Percentiles rank a stretch among this genome's conserved stretches.
Evolutionary conservation across 495 filamentous ascomycete genomes (phyloP).

Genomic region (Aspergillus cristatus): DNA sequence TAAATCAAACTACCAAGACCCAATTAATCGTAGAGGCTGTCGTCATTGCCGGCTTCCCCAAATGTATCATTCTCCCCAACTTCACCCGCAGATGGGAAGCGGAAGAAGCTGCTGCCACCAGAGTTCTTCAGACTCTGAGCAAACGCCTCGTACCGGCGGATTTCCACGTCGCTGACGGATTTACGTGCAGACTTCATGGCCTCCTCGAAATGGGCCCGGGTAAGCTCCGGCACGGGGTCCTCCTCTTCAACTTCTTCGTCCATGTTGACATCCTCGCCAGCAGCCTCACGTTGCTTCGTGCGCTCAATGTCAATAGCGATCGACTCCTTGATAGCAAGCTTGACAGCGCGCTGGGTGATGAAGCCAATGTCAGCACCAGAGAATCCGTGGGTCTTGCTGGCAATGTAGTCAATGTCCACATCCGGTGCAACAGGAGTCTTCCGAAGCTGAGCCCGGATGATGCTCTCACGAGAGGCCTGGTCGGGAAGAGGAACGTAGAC

Average conservation of each 20-base stretch:
- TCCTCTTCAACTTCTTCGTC: constrained; percentile 71
- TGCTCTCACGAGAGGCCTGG: constrained; percentile 73
- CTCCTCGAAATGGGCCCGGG: constrained; percentile 95
- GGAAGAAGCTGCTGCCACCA: constrained; percentile 90
- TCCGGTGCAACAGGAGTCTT: constrained; percentile 90
- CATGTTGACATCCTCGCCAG: constrained; percentile 69
- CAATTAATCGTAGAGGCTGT: constrained; percentile 68
- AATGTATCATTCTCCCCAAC: constrained; percentile 56
- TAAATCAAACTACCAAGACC: constrained; percentile 10
- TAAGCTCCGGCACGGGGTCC: constrained; percentile 94
- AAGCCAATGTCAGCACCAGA: constrained; percentile 99
- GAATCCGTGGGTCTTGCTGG: constrained; percentile 96
- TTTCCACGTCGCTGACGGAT: constrained; percentile 93
- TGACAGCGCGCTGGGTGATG: constrained; percentile 96
- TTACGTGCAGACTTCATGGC: constrained; percentile 89
- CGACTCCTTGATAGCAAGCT: constrained; percentile 98
- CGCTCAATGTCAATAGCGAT: constrained; percentile 84
- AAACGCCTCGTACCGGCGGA: constrained; percentile 96
- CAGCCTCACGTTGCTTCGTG: constrained; percentile 77
- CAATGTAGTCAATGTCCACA: constrained; percentile 84
- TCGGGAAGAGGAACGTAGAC: constrained; percentile 97
- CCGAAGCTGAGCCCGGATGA: constrained; percentile 92
- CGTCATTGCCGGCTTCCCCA: constrained; percentile 77
- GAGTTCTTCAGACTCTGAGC: constrained; percentile 98
- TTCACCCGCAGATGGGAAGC: constrained; percentile 74